Evolutionary conservation across 208 protist genomes (phyloP), one percentile per base, ranked within the genome.

Genomic region (Trypanosoma vivax): DNA sequence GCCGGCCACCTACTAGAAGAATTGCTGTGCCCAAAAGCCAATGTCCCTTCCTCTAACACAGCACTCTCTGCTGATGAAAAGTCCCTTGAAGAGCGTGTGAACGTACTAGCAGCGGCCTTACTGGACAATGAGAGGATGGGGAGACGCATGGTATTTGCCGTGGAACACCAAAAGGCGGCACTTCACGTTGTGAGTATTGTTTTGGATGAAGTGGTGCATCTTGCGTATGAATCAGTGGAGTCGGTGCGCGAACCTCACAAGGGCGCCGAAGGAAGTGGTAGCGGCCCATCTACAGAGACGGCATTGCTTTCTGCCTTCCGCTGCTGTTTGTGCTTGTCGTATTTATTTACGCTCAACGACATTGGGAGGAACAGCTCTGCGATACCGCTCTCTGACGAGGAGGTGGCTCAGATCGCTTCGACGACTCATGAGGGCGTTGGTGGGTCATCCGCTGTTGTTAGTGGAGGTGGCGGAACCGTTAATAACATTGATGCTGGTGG

Each of bases 181-280:
- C 53, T 77, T 19, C 81, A 93, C 60, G 34, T 77, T 14, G 43
- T 88, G 42, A 85, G 76, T 41, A 27, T 90, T n/a, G 47, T 87
- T 11, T 67, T 90, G n/a, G 85, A 93, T 50, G 66, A 69, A 24
- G 34, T 88, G 31, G 49, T 90, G 27, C 50, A 23, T 27, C 28
- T 83, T 9, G 83, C 83, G 18, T 77, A 76, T 54, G 69, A 72
- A 29, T 53, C 64, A 5, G 71, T 62, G 3, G 42, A 43, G 18
- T 14, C 52, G 27, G 9, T 53, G 37, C 13, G 47, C 41, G 30
- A 18, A 18, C 10, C 4, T 4, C 34, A 2, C 30, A 40, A 24
- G 21, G 16, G 30, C 5, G 27, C n/a, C 28, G 31, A n/a, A 18
- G 19, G 14, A 18, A 21, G 7, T 21, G 33, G 14, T 40, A 34